Conservation (phyloP, 805 yeast species). For the Ogataea minuta region DNA sequence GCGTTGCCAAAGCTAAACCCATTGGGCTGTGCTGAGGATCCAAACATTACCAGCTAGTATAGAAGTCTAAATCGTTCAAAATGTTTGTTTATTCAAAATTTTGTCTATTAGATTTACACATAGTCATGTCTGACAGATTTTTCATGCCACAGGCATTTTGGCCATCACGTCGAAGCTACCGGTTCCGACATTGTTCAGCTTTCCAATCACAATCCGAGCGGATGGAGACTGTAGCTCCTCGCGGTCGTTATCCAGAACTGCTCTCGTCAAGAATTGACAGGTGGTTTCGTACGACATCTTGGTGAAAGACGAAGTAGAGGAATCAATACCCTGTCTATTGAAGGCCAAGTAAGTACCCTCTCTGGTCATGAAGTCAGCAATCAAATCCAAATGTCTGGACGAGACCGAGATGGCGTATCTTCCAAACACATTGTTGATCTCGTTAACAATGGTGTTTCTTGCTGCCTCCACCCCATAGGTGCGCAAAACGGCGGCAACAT, state of each 20-base stretch:
- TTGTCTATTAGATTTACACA: conserved; percentile 11
- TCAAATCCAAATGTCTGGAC: conserved; percentile 89
- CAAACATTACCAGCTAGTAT: conserved; percentile 21
- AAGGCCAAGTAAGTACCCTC: conserved; percentile 96
- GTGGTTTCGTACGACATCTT: conserved; percentile 99
- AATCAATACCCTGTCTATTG: conserved; percentile 97
- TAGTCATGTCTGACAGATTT: conserved; percentile 6
- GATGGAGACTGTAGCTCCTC: conserved; percentile 91
- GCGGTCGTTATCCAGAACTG: conserved; percentile 86
- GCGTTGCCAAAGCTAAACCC: conserved; percentile 26
- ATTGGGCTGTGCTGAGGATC: conserved; percentile 23
- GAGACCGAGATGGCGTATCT: conserved; percentile 95
- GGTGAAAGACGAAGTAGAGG: conserved; percentile 93
- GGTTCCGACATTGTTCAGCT: conserved; percentile 88
- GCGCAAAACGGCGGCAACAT: conserved; percentile 81
- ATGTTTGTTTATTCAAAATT: conserved; percentile 7
- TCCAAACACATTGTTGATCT: conserved; percentile 92
- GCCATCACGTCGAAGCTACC: conserved; percentile 86
- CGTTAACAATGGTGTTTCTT: conserved; percentile 93
- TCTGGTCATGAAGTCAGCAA: conserved; percentile 99
- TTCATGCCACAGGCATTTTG: conserved; percentile 37
- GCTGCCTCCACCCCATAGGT: conserved; percentile 99
- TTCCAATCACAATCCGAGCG: conserved; percentile 90
- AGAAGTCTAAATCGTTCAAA: not conserved
- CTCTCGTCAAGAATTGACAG: conserved; percentile 93